These are phyloP conservation scores for Trichoderma koningii DNA, from an alignment of 2,329 filamentous ascomycete species.

Conservation along the genomic window DNA sequence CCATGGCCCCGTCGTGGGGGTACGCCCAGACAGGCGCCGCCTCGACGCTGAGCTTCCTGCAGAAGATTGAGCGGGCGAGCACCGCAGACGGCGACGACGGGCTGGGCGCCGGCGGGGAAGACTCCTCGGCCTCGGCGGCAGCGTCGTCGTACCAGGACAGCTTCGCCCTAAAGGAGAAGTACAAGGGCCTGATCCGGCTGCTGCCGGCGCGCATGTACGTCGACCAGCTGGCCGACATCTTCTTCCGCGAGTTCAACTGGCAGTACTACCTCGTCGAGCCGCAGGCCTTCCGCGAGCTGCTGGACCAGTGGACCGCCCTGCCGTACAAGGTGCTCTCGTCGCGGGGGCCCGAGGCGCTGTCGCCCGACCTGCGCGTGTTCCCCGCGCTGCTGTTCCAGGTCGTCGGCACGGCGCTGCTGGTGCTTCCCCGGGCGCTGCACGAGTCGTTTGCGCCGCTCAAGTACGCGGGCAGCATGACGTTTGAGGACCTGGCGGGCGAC, in stretches of 20 bases:
- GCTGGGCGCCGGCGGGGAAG: not conserved
- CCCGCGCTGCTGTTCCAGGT: constrained; percentile 63
- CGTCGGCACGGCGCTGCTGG: constrained; percentile 56
- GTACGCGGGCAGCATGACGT: constrained; percentile 60
- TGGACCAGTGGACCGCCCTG: constrained; percentile 57
- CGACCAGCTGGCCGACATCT: constrained; percentile 56
- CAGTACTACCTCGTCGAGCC: constrained; percentile 60
- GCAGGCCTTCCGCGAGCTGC: constrained; percentile 52
- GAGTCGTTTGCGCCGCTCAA: constrained; percentile 58
- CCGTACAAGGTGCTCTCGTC: constrained; percentile 55
- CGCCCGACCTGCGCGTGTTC: constrained; percentile 56
- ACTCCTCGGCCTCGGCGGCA: no score
- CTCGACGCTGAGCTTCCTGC: constrained; percentile 58
- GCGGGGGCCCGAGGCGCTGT: constrained; percentile 53
- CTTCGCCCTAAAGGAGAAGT: constrained; percentile 54
- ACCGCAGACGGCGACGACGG: constrained; percentile 39
- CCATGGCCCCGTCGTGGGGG: constrained; percentile 54
- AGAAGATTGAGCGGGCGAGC: constrained; percentile 52
- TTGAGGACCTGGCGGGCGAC: constrained; percentile 61
- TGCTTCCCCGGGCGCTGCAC: constrained; percentile 51
- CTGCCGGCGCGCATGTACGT: constrained; percentile 57
- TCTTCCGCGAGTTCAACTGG: constrained; percentile 61
- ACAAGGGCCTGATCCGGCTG: constrained; percentile 60
- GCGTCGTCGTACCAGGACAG: constrained; percentile 34
- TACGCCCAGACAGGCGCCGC: constrained; percentile 54